phyloP scores from a whole-genome alignment of 495 filamentous ascomycete genomes.

The Daldinia bambusicola region DNA sequence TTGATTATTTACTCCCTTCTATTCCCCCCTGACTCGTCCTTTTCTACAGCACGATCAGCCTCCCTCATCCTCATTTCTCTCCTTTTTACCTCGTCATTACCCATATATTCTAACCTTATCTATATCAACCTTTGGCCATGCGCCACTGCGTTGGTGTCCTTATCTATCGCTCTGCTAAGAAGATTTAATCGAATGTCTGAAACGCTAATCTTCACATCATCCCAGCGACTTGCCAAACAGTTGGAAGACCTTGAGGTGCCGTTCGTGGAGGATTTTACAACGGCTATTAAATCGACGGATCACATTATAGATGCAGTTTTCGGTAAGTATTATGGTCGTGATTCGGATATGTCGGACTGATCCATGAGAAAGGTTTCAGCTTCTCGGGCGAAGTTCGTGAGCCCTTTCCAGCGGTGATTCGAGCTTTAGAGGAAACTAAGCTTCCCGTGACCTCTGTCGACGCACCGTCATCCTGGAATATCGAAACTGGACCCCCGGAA shows the following conservation, averaged over 20 bases:
- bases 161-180: conserved; percentile 9
- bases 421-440: conserved; percentile 73
- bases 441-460: conserved; percentile 89
- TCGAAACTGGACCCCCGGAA: conserved; percentile 82
- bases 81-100: not conserved
- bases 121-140: conserved; percentile 2
- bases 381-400: conserved; percentile 93
- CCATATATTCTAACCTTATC: not conserved
- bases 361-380: conserved; percentile 73
- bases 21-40: conserved; percentile 7
- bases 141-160: conserved; percentile 30
- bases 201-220: conserved; percentile 19
- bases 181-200: conserved; percentile 1
- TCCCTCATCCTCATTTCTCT: conserved; percentile 4
- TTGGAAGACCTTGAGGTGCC: conserved; percentile 82
- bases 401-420: conserved; percentile 84
- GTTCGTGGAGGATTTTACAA: conserved; percentile 82
- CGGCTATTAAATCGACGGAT: conserved; percentile 71
- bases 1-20: not conserved
- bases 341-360: conserved; percentile 29
- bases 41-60: not conserved
- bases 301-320: conserved; percentile 95
- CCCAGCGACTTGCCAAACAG: conserved; percentile 83
- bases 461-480: conserved; percentile 92
- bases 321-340: conserved; percentile 59